These are phyloP conservation scores for Amanita pseudoporphyria DNA, from an alignment of 768 basidiomycete genomes.

Conservation along the genomic window DNA sequence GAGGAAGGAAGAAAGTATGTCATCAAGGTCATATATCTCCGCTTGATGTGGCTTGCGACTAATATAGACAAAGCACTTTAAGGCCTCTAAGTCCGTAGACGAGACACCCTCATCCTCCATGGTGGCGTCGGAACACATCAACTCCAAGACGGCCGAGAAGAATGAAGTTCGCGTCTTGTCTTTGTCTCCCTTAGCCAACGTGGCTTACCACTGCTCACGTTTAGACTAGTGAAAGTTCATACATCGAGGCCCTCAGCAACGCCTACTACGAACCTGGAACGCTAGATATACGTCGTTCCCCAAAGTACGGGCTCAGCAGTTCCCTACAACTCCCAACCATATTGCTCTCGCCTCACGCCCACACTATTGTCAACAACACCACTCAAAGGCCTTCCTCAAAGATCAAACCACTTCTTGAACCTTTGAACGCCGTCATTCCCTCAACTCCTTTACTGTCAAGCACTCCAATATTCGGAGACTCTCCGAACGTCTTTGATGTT, in stretches of 20 bases:
- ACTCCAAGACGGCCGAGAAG: neutral
- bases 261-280: constrained; percentile 4
- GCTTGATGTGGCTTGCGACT: neutral
- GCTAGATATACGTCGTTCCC: constrained; percentile 2
- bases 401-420: neutral
- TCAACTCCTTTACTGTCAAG: constrained; percentile 1
- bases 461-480: constrained; percentile 4
- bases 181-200: neutral
- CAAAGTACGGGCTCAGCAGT: neutral
- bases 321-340: neutral
- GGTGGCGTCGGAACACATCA: neutral
- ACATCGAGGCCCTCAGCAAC: neutral
- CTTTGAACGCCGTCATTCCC: neutral
- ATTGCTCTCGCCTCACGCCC: neutral
- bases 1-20: constrained; percentile 6
- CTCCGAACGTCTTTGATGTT: neutral
- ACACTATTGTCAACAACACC: neutral
- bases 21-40: neutral
- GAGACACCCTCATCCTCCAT: neutral
- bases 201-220: neutral
- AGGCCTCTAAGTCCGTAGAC: neutral
- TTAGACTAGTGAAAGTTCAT: neutral
- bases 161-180: neutral
- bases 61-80: constrained; percentile 1
- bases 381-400: neutral